Percentiles rank a stretch among this genome's conserved stretches.
Conservation (phyloP, 1,284 basidiomycete genomes). For the Cutaneotrichosporon cutaneum region DNA sequence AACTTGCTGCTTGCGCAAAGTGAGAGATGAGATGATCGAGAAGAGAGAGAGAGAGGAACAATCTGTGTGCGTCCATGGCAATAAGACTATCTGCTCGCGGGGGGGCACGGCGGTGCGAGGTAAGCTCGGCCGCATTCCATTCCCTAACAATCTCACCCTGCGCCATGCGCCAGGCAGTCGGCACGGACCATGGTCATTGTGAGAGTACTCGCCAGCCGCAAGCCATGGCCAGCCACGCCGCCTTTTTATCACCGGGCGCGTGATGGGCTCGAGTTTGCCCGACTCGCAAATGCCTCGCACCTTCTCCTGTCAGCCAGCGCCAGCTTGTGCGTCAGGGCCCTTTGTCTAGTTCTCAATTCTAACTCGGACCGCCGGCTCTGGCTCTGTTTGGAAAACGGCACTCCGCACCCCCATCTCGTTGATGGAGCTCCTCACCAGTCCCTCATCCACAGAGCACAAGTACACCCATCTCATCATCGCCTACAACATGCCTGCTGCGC, state of each 20-base stretch:
- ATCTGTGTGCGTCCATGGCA: neutral
- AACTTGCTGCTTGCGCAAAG: neutral
- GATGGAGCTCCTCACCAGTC: neutral
- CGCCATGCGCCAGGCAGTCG: neutral
- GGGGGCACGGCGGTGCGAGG: neutral
- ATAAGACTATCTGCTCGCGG: neutral
- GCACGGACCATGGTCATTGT: neutral
- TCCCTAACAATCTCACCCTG: neutral
- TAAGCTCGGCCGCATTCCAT: neutral
- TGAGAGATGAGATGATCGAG: neutral
- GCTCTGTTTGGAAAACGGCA: neutral
- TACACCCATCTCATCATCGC: neutral
- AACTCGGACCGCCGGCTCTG: neutral
- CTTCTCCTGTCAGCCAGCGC: too few relatives aligned
- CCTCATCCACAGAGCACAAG: neutral
- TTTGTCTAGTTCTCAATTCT: neutral
- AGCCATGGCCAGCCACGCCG: neutral
- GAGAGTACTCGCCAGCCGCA: neutral
- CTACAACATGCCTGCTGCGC: constrained; percentile 6
- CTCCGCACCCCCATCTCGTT: neutral
- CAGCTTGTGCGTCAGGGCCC: neutral
- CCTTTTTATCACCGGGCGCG: neutral
- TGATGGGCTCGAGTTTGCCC: neutral
- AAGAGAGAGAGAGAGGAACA: neutral
- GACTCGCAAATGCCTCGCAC: neutral